These are phyloP conservation scores for Rhizoclosmatium sp. DNA, from an alignment of 192 early-diverging fungal species.

Conservation along the genomic window DNA sequence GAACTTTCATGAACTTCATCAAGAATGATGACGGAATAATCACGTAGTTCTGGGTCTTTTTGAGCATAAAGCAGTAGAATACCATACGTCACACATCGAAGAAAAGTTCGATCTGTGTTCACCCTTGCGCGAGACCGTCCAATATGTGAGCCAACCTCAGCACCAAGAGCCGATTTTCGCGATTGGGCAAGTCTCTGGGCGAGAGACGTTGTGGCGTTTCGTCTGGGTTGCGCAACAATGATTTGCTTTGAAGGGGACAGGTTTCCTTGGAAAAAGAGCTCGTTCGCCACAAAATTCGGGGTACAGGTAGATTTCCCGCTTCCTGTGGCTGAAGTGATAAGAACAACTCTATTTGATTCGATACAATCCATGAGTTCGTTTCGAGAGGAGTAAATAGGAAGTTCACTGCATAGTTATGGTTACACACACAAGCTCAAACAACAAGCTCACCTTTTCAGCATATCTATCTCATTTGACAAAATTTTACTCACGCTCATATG, in stretches of 20 bases:
- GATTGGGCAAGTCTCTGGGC: conserved; percentile 31
- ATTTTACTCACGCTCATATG: conserved; percentile 11
- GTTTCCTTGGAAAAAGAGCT: conserved; percentile 25
- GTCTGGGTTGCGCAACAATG: conserved; percentile 48
- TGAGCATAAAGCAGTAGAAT: conserved; percentile 39
- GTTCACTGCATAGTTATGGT: conserved; percentile 10
- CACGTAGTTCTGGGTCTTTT: conserved; percentile 21
- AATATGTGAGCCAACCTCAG: conserved; percentile 42
- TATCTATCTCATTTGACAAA: conserved; percentile 28
- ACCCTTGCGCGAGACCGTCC: conserved; percentile 22
- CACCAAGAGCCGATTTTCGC: conserved; percentile 27
- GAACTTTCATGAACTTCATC: conserved; percentile 45
- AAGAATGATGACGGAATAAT: conserved; percentile 36
- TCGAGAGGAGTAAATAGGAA: conserved; percentile 36
- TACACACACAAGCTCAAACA: conserved; percentile 16
- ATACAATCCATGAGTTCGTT: conserved; percentile 15
- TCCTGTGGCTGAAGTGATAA: conserved; percentile 33
- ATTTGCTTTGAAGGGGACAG: conserved; percentile 28
- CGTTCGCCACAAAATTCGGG: conserved; percentile 42
- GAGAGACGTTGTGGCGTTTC: conserved; percentile 43
- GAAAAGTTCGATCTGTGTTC: conserved; percentile 34
- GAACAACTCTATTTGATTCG: background rate
- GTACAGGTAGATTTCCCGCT: conserved; percentile 40
- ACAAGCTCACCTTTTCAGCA: conserved; percentile 25
- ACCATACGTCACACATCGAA: conserved; percentile 45